These are phyloP conservation scores for Solanum hybrid DNA, from an alignment of 305 asterid genomes.

Conservation along the genomic window DNA sequence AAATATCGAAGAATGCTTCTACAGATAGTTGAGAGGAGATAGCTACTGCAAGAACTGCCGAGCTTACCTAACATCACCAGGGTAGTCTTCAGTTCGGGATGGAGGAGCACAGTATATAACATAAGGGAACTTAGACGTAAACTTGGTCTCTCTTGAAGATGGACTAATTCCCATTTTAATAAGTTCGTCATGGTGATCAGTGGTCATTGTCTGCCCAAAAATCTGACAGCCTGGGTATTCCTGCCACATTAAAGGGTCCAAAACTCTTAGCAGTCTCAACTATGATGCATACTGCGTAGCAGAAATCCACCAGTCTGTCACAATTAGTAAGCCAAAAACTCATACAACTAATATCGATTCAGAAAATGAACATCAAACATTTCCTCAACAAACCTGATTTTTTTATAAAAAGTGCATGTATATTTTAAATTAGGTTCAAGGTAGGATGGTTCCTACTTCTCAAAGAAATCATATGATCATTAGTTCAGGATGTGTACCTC, in stretches of 20 bases:
- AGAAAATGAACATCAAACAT: not conserved
- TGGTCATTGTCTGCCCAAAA: slow-evolving; percentile 71
- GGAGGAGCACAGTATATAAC: slow-evolving; percentile 98
- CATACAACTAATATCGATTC: not conserved
- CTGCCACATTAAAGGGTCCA: slow-evolving; percentile 24
- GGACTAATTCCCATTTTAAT: slow-evolving; percentile 69
- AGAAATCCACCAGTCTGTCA: not conserved
- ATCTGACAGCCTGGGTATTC: slow-evolving; percentile 73
- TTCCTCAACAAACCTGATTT: not conserved
- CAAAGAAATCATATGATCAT: not conserved
- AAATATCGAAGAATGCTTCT: not conserved
- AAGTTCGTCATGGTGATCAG: slow-evolving; percentile 79
- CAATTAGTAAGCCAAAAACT: not conserved
- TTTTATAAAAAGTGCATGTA: not conserved
- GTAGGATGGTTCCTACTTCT: not conserved
- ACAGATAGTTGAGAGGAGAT: not conserved
- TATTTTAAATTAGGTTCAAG: not conserved
- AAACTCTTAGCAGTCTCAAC: not conserved
- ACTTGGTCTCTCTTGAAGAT: slow-evolving; percentile 42
- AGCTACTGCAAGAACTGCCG: not conserved
- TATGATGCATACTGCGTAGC: not conserved
- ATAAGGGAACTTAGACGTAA: slow-evolving; percentile 56
- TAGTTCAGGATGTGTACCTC: slow-evolving; percentile 38
- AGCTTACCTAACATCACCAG: slow-evolving; percentile 74
- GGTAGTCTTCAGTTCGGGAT: slow-evolving; percentile 51